Base-by-base conservation (phyloP, 495 filamentous ascomycete genomes). In the Talaromyces proteolyticus region DNA sequence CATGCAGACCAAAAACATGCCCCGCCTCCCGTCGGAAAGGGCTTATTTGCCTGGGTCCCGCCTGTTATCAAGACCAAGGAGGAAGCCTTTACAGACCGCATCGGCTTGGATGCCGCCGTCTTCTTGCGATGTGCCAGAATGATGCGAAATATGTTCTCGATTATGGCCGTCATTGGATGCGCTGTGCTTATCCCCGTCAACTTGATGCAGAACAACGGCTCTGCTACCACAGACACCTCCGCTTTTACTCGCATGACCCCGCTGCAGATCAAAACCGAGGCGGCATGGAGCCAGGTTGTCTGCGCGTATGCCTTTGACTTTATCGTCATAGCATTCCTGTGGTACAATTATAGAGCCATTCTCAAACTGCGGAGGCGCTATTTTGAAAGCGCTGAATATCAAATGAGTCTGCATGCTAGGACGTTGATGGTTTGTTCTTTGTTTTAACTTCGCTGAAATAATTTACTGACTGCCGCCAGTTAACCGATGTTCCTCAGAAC, bases 1-100 rank as follows among this genome's bases (percentile, higher is more conserved):
- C 85, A 95, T 75, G 89, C 88, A 55, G 90, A 98, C 62, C 80
- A 86, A 53, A 92, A 89, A 71, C 91, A 95, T 73, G 76, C 87
- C 19, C 93, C 93, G n/a, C 93, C 93, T n/a, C 81, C 81, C 17
- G 78, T 96, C 53, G 89, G 86, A 34, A 94, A 85, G 59, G 88
- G 91, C 16, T 62, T 91, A 26, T 87, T 95, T 57, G 81, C 89
- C 37, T 98, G 93, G 93, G 57, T 92, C 23, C 69, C 69, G 38
- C 91, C 94, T 0, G 72, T 98, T 44, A 72, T 88, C 62, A 75
- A 69, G 39, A 89, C 86, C 20, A 82, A 83, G 37, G 93, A 98
- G 66, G 58, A 79, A 50, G 76, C 88, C 16, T 60, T 96, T 50
- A 75, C 96, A 22, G 77, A 84, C 5, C 81, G 86, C 53, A 76